Evolutionary conservation across 2,329 filamentous ascomycete species (phyloP), one percentile per base, ranked within the genome.

Genomic region (Epicoccum nigrum): DNA sequence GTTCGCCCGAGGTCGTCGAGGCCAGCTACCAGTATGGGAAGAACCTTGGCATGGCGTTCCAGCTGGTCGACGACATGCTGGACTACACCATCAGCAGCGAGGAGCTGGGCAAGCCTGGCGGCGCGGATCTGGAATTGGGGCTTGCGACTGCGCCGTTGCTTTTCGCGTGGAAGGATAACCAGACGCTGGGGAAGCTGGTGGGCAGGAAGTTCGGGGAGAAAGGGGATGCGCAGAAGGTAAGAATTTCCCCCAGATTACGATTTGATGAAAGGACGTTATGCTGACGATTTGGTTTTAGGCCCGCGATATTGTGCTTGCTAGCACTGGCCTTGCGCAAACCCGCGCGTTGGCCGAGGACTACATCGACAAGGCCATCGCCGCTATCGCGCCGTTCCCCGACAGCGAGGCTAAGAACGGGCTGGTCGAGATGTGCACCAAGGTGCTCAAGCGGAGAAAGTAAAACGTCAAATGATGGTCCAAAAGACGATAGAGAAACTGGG

Each of bases 61-160:
- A 99, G 80, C 82, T 99, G 8, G 93, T 99, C 13, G 94, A 99
- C 71, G 94, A 99, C 71, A 90, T 99, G 88, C 81, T 99, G 64
- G 94, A 99, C 74, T 99, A 97, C 73, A 97, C 94, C 0, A 84
- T 91, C 55, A 91, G 84, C 46, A 91, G 86, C 33, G 82, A 84
- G 52, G 92, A 97, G 71, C 78, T 99, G 33, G 94, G 94, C 19
- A 99, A 99, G 77, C 94, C 94, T 2, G 90, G 93, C 4, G 94
- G 93, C 32, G 94, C 94, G 23, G 94, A 99, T 75, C 75, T 99
- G 56, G 91, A 97, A 75, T 79, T 99, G 23, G 94, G 94, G 4
- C 81, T 99, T 50, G 94, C 94, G 34, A 99, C 94, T 11, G 94
- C 94, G 11, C 94, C 94, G 13, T 77, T 99, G 58, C 77, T 99